Conservation (phyloP, 1,284 basidiomycete species). For the Apiotrichum sp. region DNA sequence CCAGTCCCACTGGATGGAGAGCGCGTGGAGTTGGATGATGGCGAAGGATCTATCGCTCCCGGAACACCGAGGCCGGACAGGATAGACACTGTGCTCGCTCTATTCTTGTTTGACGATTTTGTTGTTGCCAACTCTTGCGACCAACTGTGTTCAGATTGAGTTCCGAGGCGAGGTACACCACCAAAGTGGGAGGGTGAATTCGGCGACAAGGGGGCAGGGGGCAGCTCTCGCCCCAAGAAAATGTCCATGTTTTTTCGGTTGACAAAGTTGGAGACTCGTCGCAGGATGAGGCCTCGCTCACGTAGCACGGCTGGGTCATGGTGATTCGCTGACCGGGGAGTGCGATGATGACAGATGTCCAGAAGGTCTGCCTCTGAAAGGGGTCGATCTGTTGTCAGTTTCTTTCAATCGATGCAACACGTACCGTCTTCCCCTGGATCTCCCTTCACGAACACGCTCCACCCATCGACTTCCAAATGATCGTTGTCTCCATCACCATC, state of each 20-base stretch:
- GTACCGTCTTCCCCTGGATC: constrained; percentile 56
- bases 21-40: constrained; percentile 28
- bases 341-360: constrained; percentile 75
- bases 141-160: constrained; percentile 9
- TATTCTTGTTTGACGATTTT: constrained; percentile 52
- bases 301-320: constrained; percentile 44
- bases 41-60: constrained; percentile 60
- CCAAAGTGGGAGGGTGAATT: constrained; percentile 48
- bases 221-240: constrained; percentile 56
- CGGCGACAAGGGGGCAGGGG: constrained; percentile 47
- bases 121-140: constrained; percentile 2
- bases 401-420: constrained; percentile 19
- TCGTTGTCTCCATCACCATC: constrained; percentile 52
- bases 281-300: constrained; percentile 73
- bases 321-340: constrained; percentile 45
- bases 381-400: constrained; percentile 54
- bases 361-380: constrained; percentile 79
- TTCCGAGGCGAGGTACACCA: constrained; percentile 31
- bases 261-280: constrained; percentile 51
- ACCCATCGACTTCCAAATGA: constrained; percentile 72
- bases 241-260: constrained; percentile 51
- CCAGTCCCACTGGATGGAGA: constrained; percentile 43
- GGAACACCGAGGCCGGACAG: constrained; percentile 84
- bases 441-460: constrained; percentile 69
- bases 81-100: constrained; percentile 88